Evolutionary conservation across 1,284 basidiomycete species (phyloP).

Genomic region (Tylopilus microsporus): DNA sequence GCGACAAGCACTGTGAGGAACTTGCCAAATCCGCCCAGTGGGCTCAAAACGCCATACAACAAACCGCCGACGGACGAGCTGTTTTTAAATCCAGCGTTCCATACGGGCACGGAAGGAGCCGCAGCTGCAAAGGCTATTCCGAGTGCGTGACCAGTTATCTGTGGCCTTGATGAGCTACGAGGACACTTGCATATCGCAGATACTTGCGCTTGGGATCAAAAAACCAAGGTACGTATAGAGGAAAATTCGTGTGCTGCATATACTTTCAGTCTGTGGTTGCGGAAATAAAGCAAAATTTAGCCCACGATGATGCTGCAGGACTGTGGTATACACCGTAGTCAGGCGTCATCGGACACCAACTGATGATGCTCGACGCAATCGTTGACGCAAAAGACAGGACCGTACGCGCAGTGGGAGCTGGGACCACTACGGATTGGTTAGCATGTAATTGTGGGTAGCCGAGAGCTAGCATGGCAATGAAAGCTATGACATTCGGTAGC

Average conservation of each 20-base stretch:
- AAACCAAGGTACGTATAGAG: constrained; percentile 64
- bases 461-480: constrained; percentile 60
- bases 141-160: constrained; percentile 58
- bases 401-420: constrained; percentile 27
- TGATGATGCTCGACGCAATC: constrained; percentile 41
- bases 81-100: constrained; percentile 51
- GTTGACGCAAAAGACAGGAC: constrained; percentile 45
- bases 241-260: constrained; percentile 49
- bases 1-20: constrained; percentile 45
- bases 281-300: constrained; percentile 3
- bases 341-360: constrained; percentile 52
- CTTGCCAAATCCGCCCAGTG: constrained; percentile 54
- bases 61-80: constrained; percentile 56
- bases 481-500: constrained; percentile 63
- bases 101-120: constrained; percentile 52
- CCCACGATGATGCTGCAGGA: constrained; percentile 43
- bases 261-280: not conserved
- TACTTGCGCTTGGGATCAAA: constrained; percentile 49
- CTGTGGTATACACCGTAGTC: constrained; percentile 61
- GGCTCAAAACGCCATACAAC: constrained; percentile 49
- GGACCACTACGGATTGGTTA: constrained; percentile 29
- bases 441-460: constrained; percentile 36
- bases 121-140: constrained; percentile 62
- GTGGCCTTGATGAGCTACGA: constrained; percentile 2
- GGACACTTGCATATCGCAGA: not conserved